Percentiles rank a stretch among this genome's conserved stretches.
Evolutionary conservation across 768 basidiomycete genomes (phyloP).

Genomic region (Trametes sanguinea): DNA sequence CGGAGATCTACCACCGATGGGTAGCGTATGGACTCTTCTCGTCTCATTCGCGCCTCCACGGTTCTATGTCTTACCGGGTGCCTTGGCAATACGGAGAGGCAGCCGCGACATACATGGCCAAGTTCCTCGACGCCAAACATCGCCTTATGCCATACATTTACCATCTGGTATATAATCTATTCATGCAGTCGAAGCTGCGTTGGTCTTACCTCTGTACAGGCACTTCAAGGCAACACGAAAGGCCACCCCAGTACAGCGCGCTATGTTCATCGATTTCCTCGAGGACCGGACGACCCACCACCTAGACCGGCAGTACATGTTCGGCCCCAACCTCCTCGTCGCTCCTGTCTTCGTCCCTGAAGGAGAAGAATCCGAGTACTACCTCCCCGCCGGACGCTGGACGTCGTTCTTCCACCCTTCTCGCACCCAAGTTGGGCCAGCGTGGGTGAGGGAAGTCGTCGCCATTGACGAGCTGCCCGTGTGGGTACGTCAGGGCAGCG

Average conservation of each 20-base stretch:
- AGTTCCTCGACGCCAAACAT: constrained; percentile 63
- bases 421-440: constrained; percentile 56
- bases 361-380: constrained; percentile 58
- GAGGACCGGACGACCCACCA: constrained; percentile 60
- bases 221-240: constrained; percentile 49
- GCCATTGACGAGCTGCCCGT: constrained; percentile 66
- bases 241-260: constrained; percentile 62
- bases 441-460: constrained; percentile 65
- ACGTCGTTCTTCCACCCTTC: constrained; percentile 59
- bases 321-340: constrained; percentile 60
- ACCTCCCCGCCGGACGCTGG: constrained; percentile 62
- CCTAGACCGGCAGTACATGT: constrained; percentile 62
- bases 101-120: constrained; percentile 63
- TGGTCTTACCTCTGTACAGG: constrained; percentile 34
- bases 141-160: constrained; percentile 77
- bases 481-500: constrained; percentile 60
- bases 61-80: constrained; percentile 72
- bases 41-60: constrained; percentile 74
- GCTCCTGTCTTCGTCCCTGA: constrained; percentile 61
- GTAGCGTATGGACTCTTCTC: constrained; percentile 77
- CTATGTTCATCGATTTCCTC: constrained; percentile 68
- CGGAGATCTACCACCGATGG: constrained; percentile 75
- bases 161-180: constrained; percentile 39
- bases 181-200: too few relatives aligned
- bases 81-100: constrained; percentile 78